Base-by-base conservation (phyloP, 805 yeast genomes). In the Ascoidea rubescens region DNA sequence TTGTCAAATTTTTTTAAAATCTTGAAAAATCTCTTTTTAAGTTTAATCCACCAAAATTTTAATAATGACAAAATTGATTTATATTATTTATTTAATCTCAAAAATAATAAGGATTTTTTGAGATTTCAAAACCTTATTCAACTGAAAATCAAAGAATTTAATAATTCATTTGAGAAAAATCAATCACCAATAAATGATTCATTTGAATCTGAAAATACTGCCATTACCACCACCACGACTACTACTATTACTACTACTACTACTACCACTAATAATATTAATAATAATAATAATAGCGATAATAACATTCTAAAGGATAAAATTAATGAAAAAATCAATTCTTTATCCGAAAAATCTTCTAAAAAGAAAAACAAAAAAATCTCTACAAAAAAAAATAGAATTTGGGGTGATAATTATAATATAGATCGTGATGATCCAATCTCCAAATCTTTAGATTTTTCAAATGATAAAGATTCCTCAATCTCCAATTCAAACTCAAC, bases 341-440 rank as follows among this genome's bases (percentile, higher is more conserved):
- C 43, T 21, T 30, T 10, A 31, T 21, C 43, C 10, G 21, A 16
- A 5, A 17, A 37, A 43, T 14, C 10, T 16, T 7, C 14, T 14
- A 44, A 37, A 17, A 16, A 47, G 33, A 37, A 50, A 46, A 31
- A 46, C 12, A 12, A 46, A 43, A 43, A 8, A 42, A 33, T 33
- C 33, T 45, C 42, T 6, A 46, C 7, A 5, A 54, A 54, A 47
- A 52, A 51, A 46, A 43, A 52, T 12, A 46, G 58, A 42, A 55
- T 50, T 48, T 55, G 58, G 58, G 50, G 52, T 5, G 56, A 46
- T 17, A 50, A 51, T 45, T 56, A 56, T 21, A 51, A 31, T 28
- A 32, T 54, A 2, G 46, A 48, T 8, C 56, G 54, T 31, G 53
- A 50, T 45, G 47, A 46, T 17, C 16, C 21, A 12, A 48, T 32